phyloP scores from a whole-genome alignment of 345 rosid genomes.

The Euphorbia tirucalli region DNA sequence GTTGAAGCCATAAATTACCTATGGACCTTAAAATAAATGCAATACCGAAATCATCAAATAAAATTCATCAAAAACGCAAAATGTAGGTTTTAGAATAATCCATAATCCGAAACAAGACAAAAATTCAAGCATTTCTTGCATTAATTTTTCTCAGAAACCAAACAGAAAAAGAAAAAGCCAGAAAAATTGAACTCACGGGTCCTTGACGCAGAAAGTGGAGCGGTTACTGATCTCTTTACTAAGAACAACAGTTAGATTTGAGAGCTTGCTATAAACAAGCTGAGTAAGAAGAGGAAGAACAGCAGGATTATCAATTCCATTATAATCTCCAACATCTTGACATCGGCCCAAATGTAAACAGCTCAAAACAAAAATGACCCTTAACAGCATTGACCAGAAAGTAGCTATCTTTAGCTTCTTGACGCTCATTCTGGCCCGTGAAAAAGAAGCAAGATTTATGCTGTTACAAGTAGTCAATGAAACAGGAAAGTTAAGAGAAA shows the following conservation, averaged over 20 bases:
- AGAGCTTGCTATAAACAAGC: conserved; percentile 41
- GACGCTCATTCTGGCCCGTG: conserved; percentile 44
- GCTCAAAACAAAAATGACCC: conserved; percentile 42
- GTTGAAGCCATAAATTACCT: conserved; percentile 4
- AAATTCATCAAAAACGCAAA: too few relatives aligned
- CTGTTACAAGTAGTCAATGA: too few relatives aligned
- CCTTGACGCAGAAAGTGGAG: conserved; percentile 67
- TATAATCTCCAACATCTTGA: conserved; percentile 56
- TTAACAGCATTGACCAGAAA: conserved; percentile 36
- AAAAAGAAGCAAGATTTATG: too few relatives aligned
- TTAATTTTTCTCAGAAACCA: neutral
- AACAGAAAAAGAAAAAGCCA: neutral
- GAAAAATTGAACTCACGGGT: conserved; percentile 50
- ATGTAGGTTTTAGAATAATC: too few relatives aligned
- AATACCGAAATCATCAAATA: neutral
- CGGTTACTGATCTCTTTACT: conserved; percentile 42
- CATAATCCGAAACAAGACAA: neutral
- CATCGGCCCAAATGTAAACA: conserved; percentile 33
- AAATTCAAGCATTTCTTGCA: too few relatives aligned
- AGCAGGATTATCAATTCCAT: conserved; percentile 45
- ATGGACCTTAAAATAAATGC: neutral
- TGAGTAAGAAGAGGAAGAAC: conserved; percentile 47
- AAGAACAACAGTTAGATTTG: conserved; percentile 56
- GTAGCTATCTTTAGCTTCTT: conserved; percentile 30
- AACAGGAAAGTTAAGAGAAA: too few relatives aligned